A percentile compares a stretch with the other conserved stretches of the same genome.
Evolutionary conservation across 768 basidiomycete species (phyloP).

Genomic region (Amanita molliuscula): DNA sequence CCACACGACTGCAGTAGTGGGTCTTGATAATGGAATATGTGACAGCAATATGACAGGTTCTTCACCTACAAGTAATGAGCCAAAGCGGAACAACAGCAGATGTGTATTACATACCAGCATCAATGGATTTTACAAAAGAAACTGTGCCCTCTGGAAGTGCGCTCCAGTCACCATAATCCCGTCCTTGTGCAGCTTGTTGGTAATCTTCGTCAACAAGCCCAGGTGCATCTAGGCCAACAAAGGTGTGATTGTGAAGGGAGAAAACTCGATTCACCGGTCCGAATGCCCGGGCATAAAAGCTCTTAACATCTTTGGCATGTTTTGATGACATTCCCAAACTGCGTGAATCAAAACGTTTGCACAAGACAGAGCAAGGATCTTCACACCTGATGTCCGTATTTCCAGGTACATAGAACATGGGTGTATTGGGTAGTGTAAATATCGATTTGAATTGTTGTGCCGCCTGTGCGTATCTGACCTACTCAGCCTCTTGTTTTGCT

Average conservation of each 20-base stretch:
- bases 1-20: conserved; percentile 72
- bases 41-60: conserved; percentile 61
- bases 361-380: not conserved
- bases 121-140: conserved; percentile 44
- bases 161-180: conserved; percentile 45
- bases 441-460: conserved; percentile 50
- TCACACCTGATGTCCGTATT: conserved; percentile 71
- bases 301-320: conserved; percentile 43
- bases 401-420: conserved; percentile 59
- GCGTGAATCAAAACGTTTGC: conserved; percentile 2
- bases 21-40: conserved; percentile 78
- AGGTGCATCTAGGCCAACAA: conserved; percentile 67
- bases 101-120: conserved; percentile 22
- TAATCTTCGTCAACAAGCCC: conserved; percentile 82
- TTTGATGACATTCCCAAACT: conserved; percentile 47
- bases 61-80: conserved; percentile 14
- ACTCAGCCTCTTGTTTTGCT: not conserved
- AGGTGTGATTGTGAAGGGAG: conserved; percentile 55
- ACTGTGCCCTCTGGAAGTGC: conserved; percentile 44
- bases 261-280: conserved; percentile 60
- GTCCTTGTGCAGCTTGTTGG: conserved; percentile 38
- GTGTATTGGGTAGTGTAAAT: conserved; percentile 34
- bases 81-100: not conserved
- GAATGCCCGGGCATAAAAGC: conserved; percentile 50
- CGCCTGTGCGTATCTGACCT: conserved; percentile 50